phyloP scores from a whole-genome alignment of 192 early-diverging fungal genomes.

The Coemansia sp. region DNA sequence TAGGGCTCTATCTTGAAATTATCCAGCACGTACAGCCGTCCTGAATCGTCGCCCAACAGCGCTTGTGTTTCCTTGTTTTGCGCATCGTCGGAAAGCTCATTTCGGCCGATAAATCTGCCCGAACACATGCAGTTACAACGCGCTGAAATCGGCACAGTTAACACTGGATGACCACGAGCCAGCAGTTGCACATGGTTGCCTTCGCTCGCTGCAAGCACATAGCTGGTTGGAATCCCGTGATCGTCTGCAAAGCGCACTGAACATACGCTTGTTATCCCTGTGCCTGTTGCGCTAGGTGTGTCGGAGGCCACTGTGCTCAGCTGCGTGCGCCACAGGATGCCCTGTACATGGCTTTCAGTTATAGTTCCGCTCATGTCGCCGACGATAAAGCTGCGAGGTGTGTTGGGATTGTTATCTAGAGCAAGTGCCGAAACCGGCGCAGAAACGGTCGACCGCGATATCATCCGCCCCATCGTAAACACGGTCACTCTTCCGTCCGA shows the following conservation, averaged over 20 bases:
- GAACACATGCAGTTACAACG: constrained; percentile 26
- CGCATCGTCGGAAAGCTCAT: no score
- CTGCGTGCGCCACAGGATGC: constrained; percentile 36
- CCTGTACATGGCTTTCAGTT: constrained; percentile 35
- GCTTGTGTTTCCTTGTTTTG: constrained; percentile 15
- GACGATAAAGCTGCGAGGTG: constrained; percentile 32
- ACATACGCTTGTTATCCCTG: constrained; percentile 26
- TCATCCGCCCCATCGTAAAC: constrained; percentile 29
- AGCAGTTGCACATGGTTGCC: constrained; percentile 24
- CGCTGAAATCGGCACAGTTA: constrained; percentile 20
- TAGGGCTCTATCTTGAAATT: constrained; percentile 35
- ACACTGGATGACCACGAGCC: constrained; percentile 23
- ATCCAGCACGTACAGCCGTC: constrained; percentile 29
- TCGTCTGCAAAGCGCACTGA: constrained; percentile 29
- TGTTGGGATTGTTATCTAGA: constrained; percentile 30
- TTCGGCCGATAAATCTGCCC: constrained; percentile 21
- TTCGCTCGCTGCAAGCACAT: constrained; percentile 35
- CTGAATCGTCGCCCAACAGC: constrained; percentile 38
- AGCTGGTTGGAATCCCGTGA: constrained; percentile 38
- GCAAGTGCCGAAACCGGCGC: constrained; percentile 41
- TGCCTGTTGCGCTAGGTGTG: neutral
- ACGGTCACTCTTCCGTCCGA: constrained; percentile 34
- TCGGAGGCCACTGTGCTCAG: neutral
- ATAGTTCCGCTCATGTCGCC: constrained; percentile 47
- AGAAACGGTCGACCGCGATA: constrained; percentile 36